Evolutionary conservation across 495 filamentous ascomycete genomes (phyloP), one percentile per base, ranked within the genome.

Genomic region (Xeromyces bisporus): DNA sequence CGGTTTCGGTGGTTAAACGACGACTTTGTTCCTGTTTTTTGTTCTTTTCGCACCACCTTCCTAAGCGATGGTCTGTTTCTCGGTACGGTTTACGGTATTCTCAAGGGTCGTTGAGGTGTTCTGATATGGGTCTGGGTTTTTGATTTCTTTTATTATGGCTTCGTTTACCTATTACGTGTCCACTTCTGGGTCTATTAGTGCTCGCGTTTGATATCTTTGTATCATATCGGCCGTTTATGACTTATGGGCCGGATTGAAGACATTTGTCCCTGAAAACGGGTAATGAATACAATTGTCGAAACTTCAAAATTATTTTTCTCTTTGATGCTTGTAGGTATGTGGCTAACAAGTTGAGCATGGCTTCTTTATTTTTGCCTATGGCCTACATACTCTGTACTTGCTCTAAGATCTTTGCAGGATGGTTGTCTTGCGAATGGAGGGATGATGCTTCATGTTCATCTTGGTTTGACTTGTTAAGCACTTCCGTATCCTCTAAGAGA

Each of bases 1-100:
- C 70, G 87, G 87, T 73, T 96, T 96, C 75, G 87, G 87, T 78
- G 87, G 87, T 73, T 96, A 86, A 77, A 55, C 55, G 43, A 36
- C 36, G n/a, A n/a, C n/a, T 49, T 49, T 48, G 44, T 33, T 34
- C 44, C 46, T 34, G 42, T 42, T 42, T 50, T 43, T 50, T 36
- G 31, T 41, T 31, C 43, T 45, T 51, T 46, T 33, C 35, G 40
- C 45, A 44, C 34, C 37, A 40, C 47, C 48, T 43, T 47, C 47
- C 47, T 48, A 44, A 42, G 47, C 47, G 50, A 41, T 42, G 46
- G 43, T 33, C 46, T 53, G 44, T 54, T 60, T 55, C 56, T 50
- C 51, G 52, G 54, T 50, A 51, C 52, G 51, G 55, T 56, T 56
- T 43, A 57, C 45, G 59, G 59, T 61, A 64, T 55, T 56, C 60